phyloP scores from a whole-genome alignment of 306 rosid species.

The Cyclanthera cordifolia region DNA sequence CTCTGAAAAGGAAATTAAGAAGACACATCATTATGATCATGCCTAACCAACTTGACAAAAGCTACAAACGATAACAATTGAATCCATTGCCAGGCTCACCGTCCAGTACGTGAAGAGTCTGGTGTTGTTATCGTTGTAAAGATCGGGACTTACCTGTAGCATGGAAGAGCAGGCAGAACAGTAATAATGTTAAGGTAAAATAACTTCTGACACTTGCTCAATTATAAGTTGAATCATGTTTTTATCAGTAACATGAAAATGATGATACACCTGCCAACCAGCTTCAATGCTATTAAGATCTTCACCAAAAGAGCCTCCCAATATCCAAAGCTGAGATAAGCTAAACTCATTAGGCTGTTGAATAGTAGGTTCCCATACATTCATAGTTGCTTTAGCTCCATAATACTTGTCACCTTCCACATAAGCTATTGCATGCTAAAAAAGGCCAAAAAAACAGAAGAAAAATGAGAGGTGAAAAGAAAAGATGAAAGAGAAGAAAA shows the following conservation, averaged over 20 bases:
- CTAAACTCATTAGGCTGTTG: conserved; percentile 94
- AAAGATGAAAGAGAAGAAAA: not conserved
- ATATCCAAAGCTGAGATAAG: conserved; percentile 89
- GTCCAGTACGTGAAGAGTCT: conserved; percentile 98
- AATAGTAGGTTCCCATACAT: conserved; percentile 96
- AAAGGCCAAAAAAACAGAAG: conserved; percentile 9
- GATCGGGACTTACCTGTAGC: conserved; percentile 86
- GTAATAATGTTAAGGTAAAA: not conserved
- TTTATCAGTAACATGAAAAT: not conserved
- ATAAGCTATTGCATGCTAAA: conserved; percentile 93
- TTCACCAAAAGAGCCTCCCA: conserved; percentile 96
- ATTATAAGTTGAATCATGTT: not conserved
- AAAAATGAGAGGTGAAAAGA: not conserved
- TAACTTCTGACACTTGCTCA: not conserved
- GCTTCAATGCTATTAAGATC: conserved; percentile 99
- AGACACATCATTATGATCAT: not conserved
- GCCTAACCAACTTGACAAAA: not conserved
- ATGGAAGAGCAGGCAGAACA: conserved; percentile 2
- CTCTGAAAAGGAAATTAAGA: conserved; percentile 31
- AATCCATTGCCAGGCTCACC: conserved; percentile 27
- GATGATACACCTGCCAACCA: conserved; percentile 82
- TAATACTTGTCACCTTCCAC: conserved; percentile 85
- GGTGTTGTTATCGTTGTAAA: conserved; percentile 90
- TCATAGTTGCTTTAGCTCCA: conserved; percentile 96
- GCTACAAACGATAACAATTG: not conserved